phyloP scores from a whole-genome alignment of 1,284 basidiomycete genomes.

The Leccinum solheimii region DNA sequence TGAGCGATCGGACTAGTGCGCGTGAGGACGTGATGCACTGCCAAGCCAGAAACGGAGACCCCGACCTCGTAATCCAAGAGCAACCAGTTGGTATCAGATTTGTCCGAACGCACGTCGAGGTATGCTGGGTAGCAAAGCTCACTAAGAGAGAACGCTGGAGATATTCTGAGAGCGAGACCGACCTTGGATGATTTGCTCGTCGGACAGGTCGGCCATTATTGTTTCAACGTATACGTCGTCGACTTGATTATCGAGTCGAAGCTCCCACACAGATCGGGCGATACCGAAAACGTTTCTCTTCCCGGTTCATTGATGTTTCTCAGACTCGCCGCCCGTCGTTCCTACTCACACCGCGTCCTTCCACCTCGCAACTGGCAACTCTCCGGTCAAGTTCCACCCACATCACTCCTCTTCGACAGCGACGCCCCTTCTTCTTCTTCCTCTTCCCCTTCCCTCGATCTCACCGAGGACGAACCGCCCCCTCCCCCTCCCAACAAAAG shows the following conservation, averaged over 20 bases:
- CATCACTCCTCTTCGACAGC: slow-evolving; percentile 52
- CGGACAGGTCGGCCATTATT: slow-evolving; percentile 80
- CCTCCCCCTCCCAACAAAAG: slow-evolving; percentile 43
- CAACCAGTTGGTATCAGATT: slow-evolving; percentile 83
- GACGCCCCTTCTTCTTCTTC: slow-evolving; percentile 20
- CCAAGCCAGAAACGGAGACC: slow-evolving; percentile 8
- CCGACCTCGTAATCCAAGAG: slow-evolving; percentile 82
- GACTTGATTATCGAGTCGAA: neutral
- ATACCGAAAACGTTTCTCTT: slow-evolving; percentile 20
- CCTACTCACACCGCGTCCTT: slow-evolving; percentile 25
- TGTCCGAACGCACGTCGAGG: slow-evolving; percentile 79
- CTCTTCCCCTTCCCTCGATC: slow-evolving; percentile 39
- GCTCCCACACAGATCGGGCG: slow-evolving; percentile 15
- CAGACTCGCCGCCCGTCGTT: slow-evolving; percentile 22
- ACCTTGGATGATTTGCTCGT: slow-evolving; percentile 80
- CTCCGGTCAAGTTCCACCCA: slow-evolving; percentile 47
- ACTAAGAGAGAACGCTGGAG: slow-evolving; percentile 19
- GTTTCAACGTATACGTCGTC: slow-evolving; percentile 2
- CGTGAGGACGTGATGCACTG: slow-evolving; percentile 18
- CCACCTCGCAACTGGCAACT: slow-evolving; percentile 48
- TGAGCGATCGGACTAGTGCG: slow-evolving; percentile 68
- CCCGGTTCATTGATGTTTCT: neutral
- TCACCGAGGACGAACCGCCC: slow-evolving; percentile 52
- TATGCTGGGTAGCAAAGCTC: slow-evolving; percentile 58
- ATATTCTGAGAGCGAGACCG: slow-evolving; percentile 23